A percentile compares a stretch with the other conserved stretches of the same genome.
These are phyloP conservation scores for Trichocladium uniseriatum DNA, from an alignment of 495 filamentous ascomycete species.

Conservation along the genomic window DNA sequence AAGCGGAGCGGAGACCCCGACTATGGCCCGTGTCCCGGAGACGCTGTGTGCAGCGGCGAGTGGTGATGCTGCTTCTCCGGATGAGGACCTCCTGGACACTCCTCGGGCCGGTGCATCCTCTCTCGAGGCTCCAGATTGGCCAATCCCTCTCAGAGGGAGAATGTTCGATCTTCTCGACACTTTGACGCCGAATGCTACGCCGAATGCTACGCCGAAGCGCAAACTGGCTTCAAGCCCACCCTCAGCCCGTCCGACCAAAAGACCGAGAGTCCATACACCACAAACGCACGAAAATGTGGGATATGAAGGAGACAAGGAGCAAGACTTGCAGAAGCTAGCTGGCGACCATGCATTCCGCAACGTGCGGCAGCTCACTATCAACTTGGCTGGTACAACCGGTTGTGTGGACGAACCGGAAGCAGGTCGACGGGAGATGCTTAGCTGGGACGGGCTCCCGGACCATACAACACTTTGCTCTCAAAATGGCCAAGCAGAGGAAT, in stretches of 20 bases:
- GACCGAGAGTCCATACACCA: neutral
- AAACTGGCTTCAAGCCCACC: constrained; percentile 11
- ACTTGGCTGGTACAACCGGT: neutral
- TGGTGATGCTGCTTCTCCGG: neutral
- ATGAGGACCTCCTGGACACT: constrained; percentile 82
- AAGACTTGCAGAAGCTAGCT: neutral
- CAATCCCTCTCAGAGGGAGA: neutral
- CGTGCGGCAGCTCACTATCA: neutral
- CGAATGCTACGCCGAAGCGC: constrained; percentile 8
- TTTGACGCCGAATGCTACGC: constrained; percentile 14
- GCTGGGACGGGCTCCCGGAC: neutral
- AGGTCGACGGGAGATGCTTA: neutral
- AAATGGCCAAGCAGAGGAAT: neutral
- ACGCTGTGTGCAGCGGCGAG: neutral
- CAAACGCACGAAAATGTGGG: neutral
- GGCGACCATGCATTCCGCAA: neutral
- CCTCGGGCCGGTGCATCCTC: constrained; percentile 57
- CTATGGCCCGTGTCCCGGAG: neutral
- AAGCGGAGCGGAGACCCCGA: neutral
- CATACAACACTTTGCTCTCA: neutral
- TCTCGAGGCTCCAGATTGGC: neutral
- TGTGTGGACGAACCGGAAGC: neutral
- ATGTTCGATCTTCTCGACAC: neutral
- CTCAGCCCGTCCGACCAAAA: constrained; percentile 6
- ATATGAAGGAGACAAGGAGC: constrained; percentile 1